Evolutionary conservation across 192 early-diverging fungal species (phyloP), one percentile per base, ranked within the genome.

Genomic region (Diversispora epigaea): DNA sequence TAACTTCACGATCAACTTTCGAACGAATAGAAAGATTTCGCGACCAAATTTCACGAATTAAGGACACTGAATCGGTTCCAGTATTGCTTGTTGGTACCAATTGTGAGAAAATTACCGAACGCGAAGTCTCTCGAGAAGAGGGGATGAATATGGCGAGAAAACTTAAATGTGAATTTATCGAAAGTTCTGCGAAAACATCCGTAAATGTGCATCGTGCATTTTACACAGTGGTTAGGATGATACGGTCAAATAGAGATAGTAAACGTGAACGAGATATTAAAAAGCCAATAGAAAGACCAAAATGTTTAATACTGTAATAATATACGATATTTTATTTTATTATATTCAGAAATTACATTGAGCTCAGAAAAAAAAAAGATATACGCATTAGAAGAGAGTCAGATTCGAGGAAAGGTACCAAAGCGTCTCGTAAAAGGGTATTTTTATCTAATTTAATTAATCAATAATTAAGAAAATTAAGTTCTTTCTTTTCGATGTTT

Each of bases 1-100:
- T 96, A 83, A 91, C 93, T 58, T 88, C 92, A 40, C 87, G 94
- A 68, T 89, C 89, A 55, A 95, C 96, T 15, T 96, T 96, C 83
- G 92, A 95, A 73, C 89, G 93, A 47, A 89, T 95, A 75, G 89
- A 93, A 80, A 84, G 87, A 69, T 96, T 95, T 86, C 80, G 86
- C 58, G 89, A 96, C 72, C 94, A 95, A 83, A 95, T 97, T 56
- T 82, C 85, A 74, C 89, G 93, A 15, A 93, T 96, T 15, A 97
- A 97, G 79, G 96, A 94, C 77, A 84, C 90, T 61, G 92, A 95
- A 57, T 85, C 86, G 60, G 89, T 96, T 45, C 93, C 94, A 25
- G 80, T 97, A 80, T 92, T 97, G 80, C 82, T 97, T 44, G 93
- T 97, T n/a, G 95, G 94, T 70, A 97, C 95, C 88, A 97, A 98